Base-by-base conservation (phyloP, 352 stramenopile species). In the Pythium biforme region DNA sequence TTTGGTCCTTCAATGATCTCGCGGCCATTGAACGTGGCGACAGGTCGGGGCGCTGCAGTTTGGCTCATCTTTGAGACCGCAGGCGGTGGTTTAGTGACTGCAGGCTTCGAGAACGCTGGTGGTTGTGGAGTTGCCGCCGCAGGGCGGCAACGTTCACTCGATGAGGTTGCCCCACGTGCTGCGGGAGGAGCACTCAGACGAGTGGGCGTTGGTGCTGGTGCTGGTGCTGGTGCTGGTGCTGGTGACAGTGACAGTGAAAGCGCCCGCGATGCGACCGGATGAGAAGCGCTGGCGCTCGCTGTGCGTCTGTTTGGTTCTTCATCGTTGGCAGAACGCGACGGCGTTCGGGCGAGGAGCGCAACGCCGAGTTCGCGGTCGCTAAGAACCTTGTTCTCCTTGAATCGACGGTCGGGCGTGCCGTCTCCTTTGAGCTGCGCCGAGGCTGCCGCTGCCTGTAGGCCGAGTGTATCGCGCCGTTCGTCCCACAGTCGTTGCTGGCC, bases 311-410 rank as follows among this genome's bases (percentile, higher is more conserved):
- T 47, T 8, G 17, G 3, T 14, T 6, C 5, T 3, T 47, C 17
- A 4, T 47, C n/a, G 40, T 22, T 11, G 10, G 17, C 3, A 10
- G n/a, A 10, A 10, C 17, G 40, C 2, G n/a, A 11, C 17, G 40
- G 40, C 40, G 5, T 25, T 47, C 12, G 40, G 4, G 40, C 40
- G 4, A 25, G 15, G 3, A 47, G 11, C 15, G 17, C n/a, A 8
- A 17, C 40, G 40, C 19, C 11, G 40, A 47, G 40, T 25, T 47
- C 40, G 40, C 19, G 40, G 19, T 47, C 40, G 40, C 17, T 47
- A 2, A 47, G 19, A 8, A 47, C 10, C 23, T 55, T 55, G 48
- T 59, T 59, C 11, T 47, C 51, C 17, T 48, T 58, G 51, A 46
- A 58, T 14, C 53, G 53, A 2, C 39, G 39, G 19, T 59, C 53